Base-by-base conservation (phyloP, 2,329 filamentous ascomycete genomes). In the Fusarium buxicola region DNA sequence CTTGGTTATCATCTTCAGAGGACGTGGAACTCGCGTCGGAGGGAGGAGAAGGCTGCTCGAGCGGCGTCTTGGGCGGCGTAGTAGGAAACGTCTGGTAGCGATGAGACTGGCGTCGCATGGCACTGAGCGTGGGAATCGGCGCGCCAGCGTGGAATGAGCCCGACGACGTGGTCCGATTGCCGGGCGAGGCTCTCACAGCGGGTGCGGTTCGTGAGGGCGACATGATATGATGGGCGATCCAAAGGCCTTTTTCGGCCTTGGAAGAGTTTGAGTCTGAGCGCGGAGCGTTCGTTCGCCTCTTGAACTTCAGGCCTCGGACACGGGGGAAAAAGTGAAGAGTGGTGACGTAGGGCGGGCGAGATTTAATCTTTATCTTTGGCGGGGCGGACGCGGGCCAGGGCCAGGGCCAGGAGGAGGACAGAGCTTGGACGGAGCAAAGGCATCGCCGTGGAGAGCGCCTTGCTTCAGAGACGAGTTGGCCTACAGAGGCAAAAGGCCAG, bases 21-120 rank as follows among this genome's bases (percentile, higher is more conserved):
- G 63, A 64, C 3, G 63, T 62, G 18, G 72, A 72, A 50, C 69
- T 70, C 39, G 54, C 61, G 43, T 73, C 66, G 16, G 67, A 69
- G 34, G 51, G 69, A 6, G 62, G 15, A 53, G 55, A 77, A 69
- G 64, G 79, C 13, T 81, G 82, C 13, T 81, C 82, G 51, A 87
- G 86, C 3, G 88, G 86, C 2, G 86, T 86, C 65, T 86, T 87
- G 11, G 91, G 91, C 13, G 91, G 90, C 30, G 87, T 83, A 0
- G 89, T 91, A 3, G 91, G 91, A 69, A 95, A 94, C 7, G 92
- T 94, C 70, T 94, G 90, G 77, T 94, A 95, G 72, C 89, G 88
- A 65, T 88, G 81, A 7, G 75, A 74, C 21, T 76, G 72, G 12
- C 79, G 79, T 32, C 80, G 78, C 38, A 76, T 41, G 44, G 73